Conservation (phyloP, 2,329 filamentous ascomycete species). For the Aulographum hederae region DNA sequence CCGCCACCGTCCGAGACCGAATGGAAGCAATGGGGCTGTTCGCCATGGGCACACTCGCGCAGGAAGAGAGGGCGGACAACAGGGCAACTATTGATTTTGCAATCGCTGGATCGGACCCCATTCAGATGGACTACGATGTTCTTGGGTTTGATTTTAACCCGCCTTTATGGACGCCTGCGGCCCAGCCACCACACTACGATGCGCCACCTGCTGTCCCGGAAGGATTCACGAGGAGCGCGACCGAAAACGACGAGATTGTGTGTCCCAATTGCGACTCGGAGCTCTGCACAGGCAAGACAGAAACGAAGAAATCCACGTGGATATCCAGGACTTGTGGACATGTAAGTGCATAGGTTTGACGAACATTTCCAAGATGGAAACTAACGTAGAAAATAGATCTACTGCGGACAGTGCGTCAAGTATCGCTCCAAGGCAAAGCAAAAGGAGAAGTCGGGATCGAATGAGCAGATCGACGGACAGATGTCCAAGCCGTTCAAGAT, state of each 20-base stretch:
- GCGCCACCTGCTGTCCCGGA: conserved; percentile 30
- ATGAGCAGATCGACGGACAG: conserved; percentile 14
- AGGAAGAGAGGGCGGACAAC: too few species aligned
- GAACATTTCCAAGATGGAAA: neutral
- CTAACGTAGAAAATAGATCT: conserved; percentile 22
- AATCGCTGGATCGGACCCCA: too few species aligned
- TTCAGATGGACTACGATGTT: neutral
- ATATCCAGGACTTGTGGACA: conserved; percentile 82
- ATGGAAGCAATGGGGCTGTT: neutral
- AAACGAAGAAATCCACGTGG: conserved; percentile 73
- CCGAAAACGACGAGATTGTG: conserved; percentile 52
- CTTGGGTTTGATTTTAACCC: neutral
- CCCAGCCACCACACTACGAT: neutral
- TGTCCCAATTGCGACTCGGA: conserved; percentile 81
- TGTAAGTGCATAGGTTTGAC: conserved; percentile 35
- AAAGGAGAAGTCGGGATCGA: conserved; percentile 16
- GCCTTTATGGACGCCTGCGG: neutral
- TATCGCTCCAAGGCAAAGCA: conserved; percentile 17
- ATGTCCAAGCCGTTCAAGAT: conserved; percentile 19
- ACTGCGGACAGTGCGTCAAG: conserved; percentile 32
- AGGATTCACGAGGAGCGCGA: conserved; percentile 69
- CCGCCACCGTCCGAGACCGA: too few species aligned
- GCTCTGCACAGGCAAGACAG: conserved; percentile 52
- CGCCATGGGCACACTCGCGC: neutral
- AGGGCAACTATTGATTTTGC: too few species aligned